Evolutionary conservation across 108 stramenopile genomes (phyloP), one percentile per base, ranked within the genome.

Genomic region (Skeletonema menzelii): DNA sequence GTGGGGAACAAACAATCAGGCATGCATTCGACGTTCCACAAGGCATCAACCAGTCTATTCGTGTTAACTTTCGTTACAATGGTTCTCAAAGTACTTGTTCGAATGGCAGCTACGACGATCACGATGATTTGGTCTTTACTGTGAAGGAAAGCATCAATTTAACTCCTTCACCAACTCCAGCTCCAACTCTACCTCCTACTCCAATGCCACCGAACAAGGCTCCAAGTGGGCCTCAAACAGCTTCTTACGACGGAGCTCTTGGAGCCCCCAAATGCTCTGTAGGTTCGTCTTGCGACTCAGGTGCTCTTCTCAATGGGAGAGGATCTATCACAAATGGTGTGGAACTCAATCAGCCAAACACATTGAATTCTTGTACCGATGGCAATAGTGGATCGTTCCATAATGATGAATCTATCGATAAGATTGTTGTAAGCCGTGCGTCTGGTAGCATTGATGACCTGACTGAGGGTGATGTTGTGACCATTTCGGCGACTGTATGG

Each of bases 121-220:
- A 28, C 17, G 71, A 72, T 65, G 71, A 72, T 30, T 56, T 72
- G 28, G 47, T 13, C 14, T 72, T 72, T 13, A 26, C 71, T 46
- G 71, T 72, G n/a, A 57, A 46, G 20, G 22, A 35, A 56, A 14
- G 20, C 3, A 0, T 15, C 3, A 44, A 17, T 44, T 3, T 8
- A 13, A 10, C 40, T 30, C 32, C 32, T 34, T 7, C 32, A 4
- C 32, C 32, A 4, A 34, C 32, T 34, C 6, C 32, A 34, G 6
- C 6, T 34, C 32, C 32, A 34, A 34, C 32, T 34, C 6, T 7
- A 7, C 32, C 32, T 34, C 32, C 32, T 6, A 34, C 32, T 35
- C 35, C 35, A 35, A 35, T 35, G 35, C 35, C 35, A 7, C 8
- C 35, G 10, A 35, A 35, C 10, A 35, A 35, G 17, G 17, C n/a